phyloP scores from a whole-genome alignment of 164 flowering plant species.

The Sextonia rubra region DNA sequence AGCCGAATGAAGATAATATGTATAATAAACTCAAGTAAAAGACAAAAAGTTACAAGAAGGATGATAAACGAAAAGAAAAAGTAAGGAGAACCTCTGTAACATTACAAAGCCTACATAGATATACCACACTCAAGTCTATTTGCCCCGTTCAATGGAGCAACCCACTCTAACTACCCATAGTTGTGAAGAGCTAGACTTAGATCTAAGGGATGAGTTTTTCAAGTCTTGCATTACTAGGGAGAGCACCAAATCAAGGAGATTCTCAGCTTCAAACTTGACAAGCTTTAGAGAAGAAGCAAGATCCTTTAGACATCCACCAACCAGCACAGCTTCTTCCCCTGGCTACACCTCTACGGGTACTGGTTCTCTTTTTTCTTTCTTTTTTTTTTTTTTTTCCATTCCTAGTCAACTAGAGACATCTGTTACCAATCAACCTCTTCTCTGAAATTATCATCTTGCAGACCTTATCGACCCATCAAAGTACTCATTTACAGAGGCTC shows the following conservation, averaged over 20 bases:
- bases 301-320: constrained; percentile 54
- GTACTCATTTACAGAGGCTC: constrained; percentile 74
- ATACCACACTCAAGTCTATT: background rate
- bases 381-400: background rate
- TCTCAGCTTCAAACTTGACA: constrained; percentile 53
- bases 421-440: background rate
- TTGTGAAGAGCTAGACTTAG: constrained; percentile 43
- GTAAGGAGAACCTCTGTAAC: background rate
- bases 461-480: constrained; percentile 82
- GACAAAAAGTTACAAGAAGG: background rate
- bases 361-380: background rate
- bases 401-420: too few species aligned
- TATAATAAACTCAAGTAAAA: background rate
- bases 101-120: background rate
- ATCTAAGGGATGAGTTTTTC: constrained; percentile 53
- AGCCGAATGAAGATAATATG: background rate
- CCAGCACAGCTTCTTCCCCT: constrained; percentile 88
- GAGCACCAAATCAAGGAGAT: constrained; percentile 57
- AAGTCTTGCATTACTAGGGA: constrained; percentile 49
- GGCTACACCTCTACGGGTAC: constrained; percentile 66
- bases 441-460: constrained; percentile 14
- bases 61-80: background rate
- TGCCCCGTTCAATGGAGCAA: constrained; percentile 25
- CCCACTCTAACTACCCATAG: constrained; percentile 15
- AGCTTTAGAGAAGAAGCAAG: constrained; percentile 64